Evolutionary conservation across 495 filamentous ascomycete genomes (phyloP).

Genomic region (Baudoinia panamericana): DNA sequence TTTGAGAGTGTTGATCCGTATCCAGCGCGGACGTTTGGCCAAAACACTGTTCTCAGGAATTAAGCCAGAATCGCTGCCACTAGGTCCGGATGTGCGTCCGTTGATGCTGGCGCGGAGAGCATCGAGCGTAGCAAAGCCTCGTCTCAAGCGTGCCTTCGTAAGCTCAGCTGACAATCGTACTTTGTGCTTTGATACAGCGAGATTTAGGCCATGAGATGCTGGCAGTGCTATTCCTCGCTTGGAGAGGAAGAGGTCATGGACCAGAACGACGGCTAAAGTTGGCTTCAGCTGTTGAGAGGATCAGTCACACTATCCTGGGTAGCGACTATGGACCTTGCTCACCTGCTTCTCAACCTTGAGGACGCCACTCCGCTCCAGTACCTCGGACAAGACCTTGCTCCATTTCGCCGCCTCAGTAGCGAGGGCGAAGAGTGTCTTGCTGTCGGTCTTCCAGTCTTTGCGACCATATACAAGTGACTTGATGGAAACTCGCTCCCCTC

Average conservation of each 20-base stretch:
- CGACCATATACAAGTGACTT: conserved; percentile 67
- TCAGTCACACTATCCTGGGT: too few species aligned
- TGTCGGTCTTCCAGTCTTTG: conserved; percentile 57
- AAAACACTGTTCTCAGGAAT: too few species aligned
- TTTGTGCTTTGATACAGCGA: conserved; percentile 66
- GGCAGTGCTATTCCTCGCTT: conserved; percentile 70
- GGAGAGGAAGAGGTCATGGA: conserved; percentile 73
- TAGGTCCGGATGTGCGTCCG: background rate
- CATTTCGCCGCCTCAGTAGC: conserved; percentile 80
- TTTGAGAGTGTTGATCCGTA: conserved; percentile 70
- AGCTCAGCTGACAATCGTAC: conserved; percentile 70
- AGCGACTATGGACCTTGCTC: too few species aligned
- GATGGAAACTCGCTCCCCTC: conserved; percentile 57
- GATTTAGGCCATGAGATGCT: conserved; percentile 58
- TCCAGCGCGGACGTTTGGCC: conserved; percentile 65
- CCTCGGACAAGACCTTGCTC: conserved; percentile 69
- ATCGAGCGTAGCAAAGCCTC: conserved; percentile 51
- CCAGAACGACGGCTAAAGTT: conserved; percentile 62
- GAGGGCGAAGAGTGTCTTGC: conserved; percentile 74
- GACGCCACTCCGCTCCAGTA: conserved; percentile 39
- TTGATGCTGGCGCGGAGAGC: conserved; percentile 48
- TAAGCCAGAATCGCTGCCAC: too few species aligned
- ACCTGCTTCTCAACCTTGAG: conserved; percentile 65
- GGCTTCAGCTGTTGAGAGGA: conserved; percentile 58
- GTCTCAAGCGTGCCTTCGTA: conserved; percentile 57